Evolutionary conservation across 106 monocot genomes (phyloP).

Genomic region (Vanilla planifolia): DNA sequence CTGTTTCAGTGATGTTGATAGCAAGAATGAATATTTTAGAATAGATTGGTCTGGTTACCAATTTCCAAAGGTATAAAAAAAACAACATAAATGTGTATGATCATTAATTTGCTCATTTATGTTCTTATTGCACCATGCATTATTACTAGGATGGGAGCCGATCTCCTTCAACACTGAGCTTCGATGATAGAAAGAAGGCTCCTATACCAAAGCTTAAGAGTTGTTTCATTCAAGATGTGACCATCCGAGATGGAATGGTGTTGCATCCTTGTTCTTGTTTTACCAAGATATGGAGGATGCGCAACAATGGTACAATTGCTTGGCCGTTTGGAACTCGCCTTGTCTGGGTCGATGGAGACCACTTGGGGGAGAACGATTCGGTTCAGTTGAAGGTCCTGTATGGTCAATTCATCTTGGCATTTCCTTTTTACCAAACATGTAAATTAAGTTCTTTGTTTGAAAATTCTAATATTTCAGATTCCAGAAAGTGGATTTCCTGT

Average conservation of each 20-base stretch:
- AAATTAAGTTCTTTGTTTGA: no score
- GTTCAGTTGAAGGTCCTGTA: constrained; percentile 44
- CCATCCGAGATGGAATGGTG: constrained; percentile 70
- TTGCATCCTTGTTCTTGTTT: constrained; percentile 55
- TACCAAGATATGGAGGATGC: constrained; percentile 93
- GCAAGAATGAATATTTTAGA: constrained; percentile 10
- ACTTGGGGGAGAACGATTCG: constrained; percentile 23
- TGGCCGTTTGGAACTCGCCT: constrained; percentile 86
- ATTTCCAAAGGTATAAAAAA: constrained; percentile 15
- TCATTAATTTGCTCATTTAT: neutral
- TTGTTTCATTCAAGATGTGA: constrained; percentile 66
- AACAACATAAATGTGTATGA: constrained; percentile 18
- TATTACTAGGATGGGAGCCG: neutral
- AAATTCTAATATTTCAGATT: constrained; percentile 75
- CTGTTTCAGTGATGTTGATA: constrained; percentile 13
- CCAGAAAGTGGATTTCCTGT: constrained; percentile 36
- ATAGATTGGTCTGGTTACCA: constrained; percentile 15
- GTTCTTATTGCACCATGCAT: neutral
- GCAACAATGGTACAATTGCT: constrained; percentile 54
- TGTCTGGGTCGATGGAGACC: constrained; percentile 74
- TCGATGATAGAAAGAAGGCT: constrained; percentile 14
- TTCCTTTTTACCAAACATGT: no score
- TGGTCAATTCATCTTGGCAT: no score
- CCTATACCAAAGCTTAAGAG: constrained; percentile 43
- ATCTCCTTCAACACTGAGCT: neutral